Base-by-base conservation (phyloP, 225 moss, liverwort and hornwort genomes). In the Polytrichum formosum region DNA sequence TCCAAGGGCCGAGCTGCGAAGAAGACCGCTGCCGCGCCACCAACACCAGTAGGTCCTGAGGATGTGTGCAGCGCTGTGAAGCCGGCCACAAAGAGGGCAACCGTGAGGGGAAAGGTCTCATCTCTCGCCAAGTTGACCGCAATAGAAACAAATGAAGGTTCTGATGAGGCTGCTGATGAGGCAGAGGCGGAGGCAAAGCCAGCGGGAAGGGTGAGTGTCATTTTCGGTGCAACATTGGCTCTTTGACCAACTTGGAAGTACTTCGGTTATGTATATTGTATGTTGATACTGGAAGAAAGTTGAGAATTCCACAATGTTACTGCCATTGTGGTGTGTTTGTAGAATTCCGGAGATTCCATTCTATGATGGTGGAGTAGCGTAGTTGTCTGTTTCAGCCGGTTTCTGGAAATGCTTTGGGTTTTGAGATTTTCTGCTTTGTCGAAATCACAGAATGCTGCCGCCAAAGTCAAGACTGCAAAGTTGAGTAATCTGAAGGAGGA, bases 1-100 rank as follows among this genome's bases (percentile, higher is more conserved):
- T 46, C 23, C 4, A 67, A 53, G 53, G 23, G 46, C 22, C 37
- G 46, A 25, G 23, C 67, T 5, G 37, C 25, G 5, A 67, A 26
- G 23, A 67, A 67, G 23, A 30, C 35, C n/a, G 33, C n/a, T 13
- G 65, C 65, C 3, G 20, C 5, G 17, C 21, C 23, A 25, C 10
- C 26, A 25, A 25, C 25, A 7, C 21, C 61, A 9, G 61, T 16
- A 22, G 67, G 8, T 17, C 67, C 67, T 54, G 67, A 54, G 25
- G 67, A 67, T 53, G 67, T 26, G 22, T 67, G 23, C 5, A 67
- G 67, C 46, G 67, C 53, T 21, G 67, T 67, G 53, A 67, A 67
- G 18, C 67, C 67, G 13, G 46, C 67, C 13, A 53, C 46, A 53
- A 67, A 54, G 26, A 23, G 23, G 6, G 23, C 53, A 7, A 8